Base-by-base conservation (phyloP, 2,329 filamentous ascomycete genomes). In the Penicillium sp. region DNA sequence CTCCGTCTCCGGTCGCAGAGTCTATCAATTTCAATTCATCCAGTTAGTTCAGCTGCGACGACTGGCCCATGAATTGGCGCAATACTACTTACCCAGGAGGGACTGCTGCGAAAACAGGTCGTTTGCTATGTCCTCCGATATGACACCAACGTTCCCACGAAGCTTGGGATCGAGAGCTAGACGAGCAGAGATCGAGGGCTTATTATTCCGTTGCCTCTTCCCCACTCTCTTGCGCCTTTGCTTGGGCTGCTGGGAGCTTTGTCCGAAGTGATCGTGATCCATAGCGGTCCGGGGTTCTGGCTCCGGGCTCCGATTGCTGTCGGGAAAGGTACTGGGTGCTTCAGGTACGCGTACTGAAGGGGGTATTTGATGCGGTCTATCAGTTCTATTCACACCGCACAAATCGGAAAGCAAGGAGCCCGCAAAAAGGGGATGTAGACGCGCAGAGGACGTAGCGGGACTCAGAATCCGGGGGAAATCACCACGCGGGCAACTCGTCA, bases 121-220 rank as follows among this genome's bases (percentile, higher is more conserved):
- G 45, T 82, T 80, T 67, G 92, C 91, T 49, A 99, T 81, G 73
- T 96, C 91, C 67, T 91, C 88, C 12, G 93, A 96, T 51, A 97
- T 75, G 61, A 94, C 84, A 60, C 92, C 94, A 58, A 92, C 82
- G 69, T 96, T 90, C 51, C 90, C 90, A 75, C 88, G 90, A 66
- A 96, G 81, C 72, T 89, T 88, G 69, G 92, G 89, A 73, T 96
- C 92, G 54, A 97, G 84, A 35, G 95, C 83, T 49, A 97, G 81
- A 55, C 89, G 86, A 54, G 91, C 92, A 55, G 89, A 83, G 55
- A 96, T 81, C 42, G 92, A 83, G 7, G 89, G 82, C 72, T 89
- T 92, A 72, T 94, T 71, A 48, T 67, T 69, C 55, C 68, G 78
- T 52, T 77, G 73, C 53, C 78, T 74, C 61, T 77, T 71, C 14